A percentile compares a stretch with the other conserved stretches of the same genome.
These are phyloP conservation scores for Citrus australasica DNA, from an alignment of 345 rosid species.

Conservation along the genomic window DNA sequence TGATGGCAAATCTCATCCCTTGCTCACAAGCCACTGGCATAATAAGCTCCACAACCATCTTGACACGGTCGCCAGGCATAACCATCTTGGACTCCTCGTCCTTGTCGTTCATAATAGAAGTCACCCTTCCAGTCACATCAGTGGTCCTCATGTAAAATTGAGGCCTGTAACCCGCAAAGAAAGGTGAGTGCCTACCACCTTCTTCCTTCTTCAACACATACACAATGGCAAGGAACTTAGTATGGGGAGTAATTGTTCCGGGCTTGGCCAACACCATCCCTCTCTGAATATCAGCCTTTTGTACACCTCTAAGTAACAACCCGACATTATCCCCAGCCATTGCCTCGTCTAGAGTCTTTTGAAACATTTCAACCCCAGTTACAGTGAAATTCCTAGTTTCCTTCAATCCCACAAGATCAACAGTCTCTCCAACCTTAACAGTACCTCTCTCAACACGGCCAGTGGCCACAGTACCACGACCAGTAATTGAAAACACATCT, in stretches of 20 bases:
- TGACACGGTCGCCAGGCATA: slow-evolving; percentile 95
- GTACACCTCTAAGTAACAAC: slow-evolving; percentile 82
- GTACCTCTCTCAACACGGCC: slow-evolving; percentile 93
- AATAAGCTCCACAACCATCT: slow-evolving; percentile 86
- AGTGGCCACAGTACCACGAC: slow-evolving; percentile 90
- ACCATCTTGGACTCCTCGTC: slow-evolving; percentile 98
- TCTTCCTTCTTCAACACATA: slow-evolving; percentile 98
- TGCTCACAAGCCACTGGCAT: slow-evolving; percentile 91
- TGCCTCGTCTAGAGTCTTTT: slow-evolving; percentile 82
- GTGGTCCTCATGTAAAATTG: slow-evolving; percentile 97
- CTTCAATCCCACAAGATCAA: slow-evolving; percentile 78
- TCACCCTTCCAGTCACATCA: slow-evolving; percentile 84
- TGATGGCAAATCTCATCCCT: slow-evolving; percentile 96
- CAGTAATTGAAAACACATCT: slow-evolving; percentile 88
- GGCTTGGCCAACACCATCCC: slow-evolving; percentile 98
- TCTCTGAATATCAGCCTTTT: slow-evolving; percentile 82
- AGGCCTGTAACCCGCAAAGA: slow-evolving; percentile 84
- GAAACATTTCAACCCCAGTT: slow-evolving; percentile 89
- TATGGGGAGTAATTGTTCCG: slow-evolving; percentile 72
- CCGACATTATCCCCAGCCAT: slow-evolving; percentile 95
- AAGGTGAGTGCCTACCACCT: slow-evolving; percentile 93
- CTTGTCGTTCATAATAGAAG: slow-evolving; percentile 76
- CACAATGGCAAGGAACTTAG: slow-evolving; percentile 67
- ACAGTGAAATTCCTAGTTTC: slow-evolving; percentile 74
- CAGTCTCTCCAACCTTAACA: slow-evolving; percentile 67